Base-by-base conservation (phyloP, 768 basidiomycete genomes). In the Aureoboletus auriporus region DNA sequence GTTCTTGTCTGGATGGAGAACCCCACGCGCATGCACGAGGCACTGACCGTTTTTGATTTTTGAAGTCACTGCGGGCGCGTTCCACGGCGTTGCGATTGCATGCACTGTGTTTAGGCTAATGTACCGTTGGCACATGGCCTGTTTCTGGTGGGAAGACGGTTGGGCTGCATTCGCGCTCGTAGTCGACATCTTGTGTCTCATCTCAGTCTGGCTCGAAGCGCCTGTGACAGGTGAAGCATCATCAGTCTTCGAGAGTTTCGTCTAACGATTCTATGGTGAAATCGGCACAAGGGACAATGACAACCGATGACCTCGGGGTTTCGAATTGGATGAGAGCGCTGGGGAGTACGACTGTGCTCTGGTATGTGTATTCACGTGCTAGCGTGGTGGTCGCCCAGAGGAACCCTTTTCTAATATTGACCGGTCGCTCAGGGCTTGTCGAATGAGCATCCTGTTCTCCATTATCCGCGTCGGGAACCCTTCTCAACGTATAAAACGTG, bases 71-170 rank as follows among this genome's bases (percentile, higher is more conserved):
- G 53, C 49, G 8, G 39, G 35, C 17, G 26, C 36, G 6, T 56
- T 52, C 13, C 64, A 66, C 3, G n/a, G 50, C 2, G 40, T 54
- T 2, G 64, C 64, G 17, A 59, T 68, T 14, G 29, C 46, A 13
- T 47, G 53, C 42, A 68, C 65, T 7, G 6, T 56, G 4, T 58
- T 62, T n/a, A 53, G 64, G 42, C 14, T 68, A 8, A 1, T 13
- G 5, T 60, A 60, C 43, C 56, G 62, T 27, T 52, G 52, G 51
- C 42, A 52, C 34, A 60, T 46, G 42, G 29, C 44, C 5, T 40
- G 41, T 14, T 64, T 64, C 16, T 62, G 66, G 60, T 66, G 64
- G 66, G 65, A 68, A 35, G 66, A 66, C 30, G 50, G 39, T 6
- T 62, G 53, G 55, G 62, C 57, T 4, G 39, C 45, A n/a, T 34